phyloP scores from a whole-genome alignment of 2,329 filamentous ascomycete genomes.

The Ramichloridium luteum region DNA sequence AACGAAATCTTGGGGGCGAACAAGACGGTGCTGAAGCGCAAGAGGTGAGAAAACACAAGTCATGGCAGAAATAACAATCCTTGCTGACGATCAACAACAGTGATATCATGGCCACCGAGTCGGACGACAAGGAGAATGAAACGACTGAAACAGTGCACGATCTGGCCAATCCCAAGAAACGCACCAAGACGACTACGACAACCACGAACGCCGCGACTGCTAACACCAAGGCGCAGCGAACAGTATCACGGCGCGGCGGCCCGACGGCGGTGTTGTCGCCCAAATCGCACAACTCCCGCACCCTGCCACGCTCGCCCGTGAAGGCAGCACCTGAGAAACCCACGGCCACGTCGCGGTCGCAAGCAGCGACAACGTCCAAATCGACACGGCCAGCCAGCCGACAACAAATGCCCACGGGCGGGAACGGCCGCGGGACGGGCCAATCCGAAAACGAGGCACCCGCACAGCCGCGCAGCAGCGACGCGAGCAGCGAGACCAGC shows the following conservation, averaged over 20 bases:
- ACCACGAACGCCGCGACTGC: slow-evolving; percentile 16
- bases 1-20: too few relatives aligned
- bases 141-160: slow-evolving; percentile 25
- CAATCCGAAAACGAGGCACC: not conserved
- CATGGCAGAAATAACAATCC: slow-evolving; percentile 2
- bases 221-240: slow-evolving; percentile 23
- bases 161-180: slow-evolving; percentile 60
- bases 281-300: slow-evolving; percentile 67
- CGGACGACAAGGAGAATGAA: slow-evolving; percentile 68
- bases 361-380: slow-evolving; percentile 34
- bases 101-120: slow-evolving; percentile 45
- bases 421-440: not conserved
- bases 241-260: slow-evolving; percentile 22
- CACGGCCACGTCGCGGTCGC: slow-evolving; percentile 36
- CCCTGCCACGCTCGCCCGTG: slow-evolving; percentile 46
- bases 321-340: slow-evolving; percentile 21
- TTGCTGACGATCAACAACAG: slow-evolving; percentile 33
- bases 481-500: slow-evolving; percentile 50
- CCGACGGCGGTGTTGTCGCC: slow-evolving; percentile 59
- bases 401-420: slow-evolving; percentile 43
- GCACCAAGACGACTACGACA: slow-evolving; percentile 23
- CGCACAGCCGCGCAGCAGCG: slow-evolving; percentile 32
- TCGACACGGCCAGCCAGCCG: slow-evolving; percentile 49
- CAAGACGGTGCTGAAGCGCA: slow-evolving; percentile 10
- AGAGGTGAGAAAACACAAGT: slow-evolving; percentile 11